Base-by-base conservation (phyloP, 768 basidiomycete species). In the Mycena epipterygia region DNA sequence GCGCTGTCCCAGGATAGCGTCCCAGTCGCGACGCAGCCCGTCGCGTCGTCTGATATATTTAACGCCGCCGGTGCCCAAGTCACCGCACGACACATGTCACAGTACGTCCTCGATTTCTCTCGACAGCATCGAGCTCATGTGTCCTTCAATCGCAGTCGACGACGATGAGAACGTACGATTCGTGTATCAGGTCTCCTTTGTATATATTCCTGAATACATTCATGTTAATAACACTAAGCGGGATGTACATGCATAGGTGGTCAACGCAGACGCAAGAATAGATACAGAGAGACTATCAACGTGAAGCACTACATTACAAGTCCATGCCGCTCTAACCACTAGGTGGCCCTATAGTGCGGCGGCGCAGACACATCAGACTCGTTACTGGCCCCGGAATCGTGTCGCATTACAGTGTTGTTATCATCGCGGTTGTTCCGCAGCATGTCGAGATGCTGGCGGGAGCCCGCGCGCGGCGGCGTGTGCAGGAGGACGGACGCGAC, bases 401-500 rank as follows among this genome's bases (percentile, higher is more conserved):
- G 53, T 41, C 57, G 30, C 23, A 56, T 17, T 55, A 23, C 42
- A n/a, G 41, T 25, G 41, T 23, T 30, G 42, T 46, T n/a, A n/a
- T n/a, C n/a, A n/a, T n/a, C n/a, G n/a, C n/a, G 17, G 59, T 53
- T 29, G 44, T 37, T 55, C 2, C 46, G 65, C 21, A 52, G 23
- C 27, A 67, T 42, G 27, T 68, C 48, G 32, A 62, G 62, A n/a
- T 59, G 67, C 49, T 53, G 61, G 3, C 62, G 55, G 42, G 66
- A 52, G 33, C 67, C 64, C 14, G 39, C 51, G 23, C 70, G 64
- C n/a, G 70, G 75, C 0, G 74, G 72, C 9, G 62, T 72, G 44
- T 76, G 76, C 72, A 77, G 69, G 16, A 81, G 70, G 41, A 79
- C 73, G 16, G 53, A 71, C 23, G 78, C 78, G 12, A 81, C 79